phyloP scores from a whole-genome alignment of 768 basidiomycete genomes.

The Trametes cingulata region DNA sequence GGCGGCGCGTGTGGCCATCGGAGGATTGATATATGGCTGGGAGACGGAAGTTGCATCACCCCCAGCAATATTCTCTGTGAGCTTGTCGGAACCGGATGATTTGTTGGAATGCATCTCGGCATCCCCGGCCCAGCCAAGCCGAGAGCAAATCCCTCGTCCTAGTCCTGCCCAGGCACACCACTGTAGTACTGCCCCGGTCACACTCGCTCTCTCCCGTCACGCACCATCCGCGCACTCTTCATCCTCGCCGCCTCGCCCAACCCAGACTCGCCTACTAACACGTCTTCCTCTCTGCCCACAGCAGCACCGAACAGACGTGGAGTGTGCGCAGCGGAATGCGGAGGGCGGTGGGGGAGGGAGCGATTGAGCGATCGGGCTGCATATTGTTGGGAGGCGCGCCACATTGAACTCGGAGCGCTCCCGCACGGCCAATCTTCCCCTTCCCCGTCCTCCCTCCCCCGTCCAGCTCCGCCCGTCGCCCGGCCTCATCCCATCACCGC shows the following conservation, averaged over 20 bases:
- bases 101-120: neutral
- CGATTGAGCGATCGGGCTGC: neutral
- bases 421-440: too few relatives aligned
- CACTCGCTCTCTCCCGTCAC: neutral
- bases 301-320: neutral
- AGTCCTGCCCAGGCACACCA: neutral
- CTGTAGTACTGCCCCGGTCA: neutral
- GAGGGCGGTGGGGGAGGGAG: neutral
- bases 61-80: neutral
- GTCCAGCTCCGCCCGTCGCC: neutral
- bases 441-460: neutral
- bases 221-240: neutral
- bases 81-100: neutral
- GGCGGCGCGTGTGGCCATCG: neutral
- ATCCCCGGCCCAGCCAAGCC: neutral
- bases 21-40: neutral
- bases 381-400: neutral
- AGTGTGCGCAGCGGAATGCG: neutral
- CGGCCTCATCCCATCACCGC: neutral
- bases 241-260: neutral
- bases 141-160: slow-evolving; percentile 1
- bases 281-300: neutral
- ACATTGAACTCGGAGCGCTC: neutral
- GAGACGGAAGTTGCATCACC: neutral
- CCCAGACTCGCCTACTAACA: neutral